Base-by-base conservation (phyloP, 1,284 basidiomycete genomes). In the Schizopora paradoxa region DNA sequence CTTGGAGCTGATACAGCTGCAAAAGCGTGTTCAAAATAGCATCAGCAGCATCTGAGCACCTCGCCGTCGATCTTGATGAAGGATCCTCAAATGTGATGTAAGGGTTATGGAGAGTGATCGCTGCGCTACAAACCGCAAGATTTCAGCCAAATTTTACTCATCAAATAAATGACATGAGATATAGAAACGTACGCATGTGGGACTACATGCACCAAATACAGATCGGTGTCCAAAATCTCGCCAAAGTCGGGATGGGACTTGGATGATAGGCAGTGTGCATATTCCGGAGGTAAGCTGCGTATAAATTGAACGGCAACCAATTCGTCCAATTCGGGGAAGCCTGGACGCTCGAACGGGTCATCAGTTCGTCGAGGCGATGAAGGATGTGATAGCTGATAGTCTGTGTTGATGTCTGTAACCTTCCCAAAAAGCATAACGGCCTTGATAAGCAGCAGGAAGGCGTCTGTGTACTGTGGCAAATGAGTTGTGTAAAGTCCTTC, bases 201-300 rank as follows among this genome's bases (percentile, higher is more conserved):
- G 42, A 87, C 74, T 34, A 89, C 69, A 57, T 89, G 85, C 25
- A 86, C 86, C 82, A 90, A 79, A 58, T 86, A 89, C 47, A 90
- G 65, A 61, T 90, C 87, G 1, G 83, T 86, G 58, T 90, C 86
- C 36, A 90, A 64, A 6, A 66, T 68, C 28, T 72, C 71, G 35
- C 74, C 76, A 41, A 69, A 74, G 38, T 70, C 67, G 27, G 72
- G 64, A 50, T 83, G 78, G 41, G 68, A 73, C 35, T 85, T 65
- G 27, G 80, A 78, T 26, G 63, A 70, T 11, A 61, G 41, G 53
- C 74, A 83, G 58, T 71, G 74, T 64, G 74, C 82, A 64, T 73
- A 84, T 41, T 73, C 72, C 43, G 70, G 72, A 1, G 87, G 86
- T 40, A 90, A 66, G 53, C 71, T 83, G 46, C 76, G 72, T 31